phyloP scores from a whole-genome alignment of 768 basidiomycete genomes.

The Boletus tomentosulus region DNA sequence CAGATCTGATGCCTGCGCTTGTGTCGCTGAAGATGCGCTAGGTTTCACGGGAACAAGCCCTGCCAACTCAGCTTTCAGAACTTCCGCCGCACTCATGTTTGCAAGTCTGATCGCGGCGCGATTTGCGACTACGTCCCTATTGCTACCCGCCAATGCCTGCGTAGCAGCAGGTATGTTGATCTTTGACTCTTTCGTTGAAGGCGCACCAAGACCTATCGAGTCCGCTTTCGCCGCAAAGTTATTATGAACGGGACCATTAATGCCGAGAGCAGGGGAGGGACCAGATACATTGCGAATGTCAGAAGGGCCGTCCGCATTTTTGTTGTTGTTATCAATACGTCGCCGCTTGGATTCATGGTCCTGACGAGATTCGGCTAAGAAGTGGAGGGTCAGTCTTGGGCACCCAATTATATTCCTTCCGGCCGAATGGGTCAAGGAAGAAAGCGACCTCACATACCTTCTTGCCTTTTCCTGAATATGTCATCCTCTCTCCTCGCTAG shows the following conservation, averaged over 20 bases:
- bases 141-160: constrained; percentile 79
- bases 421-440: constrained; percentile 3
- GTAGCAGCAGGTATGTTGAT: constrained; percentile 56
- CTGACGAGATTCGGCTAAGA: constrained; percentile 87
- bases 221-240: constrained; percentile 75
- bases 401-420: constrained; percentile 5
- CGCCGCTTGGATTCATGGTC: constrained; percentile 88
- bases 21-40: constrained; percentile 23
- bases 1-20: constrained; percentile 34
- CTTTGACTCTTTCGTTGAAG: constrained; percentile 53
- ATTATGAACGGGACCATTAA: constrained; percentile 38
- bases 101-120: constrained; percentile 89
- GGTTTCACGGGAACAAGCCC: constrained; percentile 43
- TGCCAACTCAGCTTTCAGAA: constrained; percentile 85
- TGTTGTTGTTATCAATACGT: constrained; percentile 47
- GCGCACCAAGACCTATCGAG: constrained; percentile 70
- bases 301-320: constrained; percentile 42
- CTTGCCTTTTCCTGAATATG: constrained; percentile 87
- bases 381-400: constrained; percentile 12
- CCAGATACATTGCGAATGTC: constrained; percentile 29
- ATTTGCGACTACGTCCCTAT: constrained; percentile 86
- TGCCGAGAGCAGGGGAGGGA: constrained; percentile 29
- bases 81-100: constrained; percentile 94
- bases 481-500: constrained; percentile 93
- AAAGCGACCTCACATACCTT: constrained; percentile 57